Evolutionary conservation across 257 asterid genomes (phyloP), one percentile per base, ranked within the genome.

Genomic region (Mentha longifolia): DNA sequence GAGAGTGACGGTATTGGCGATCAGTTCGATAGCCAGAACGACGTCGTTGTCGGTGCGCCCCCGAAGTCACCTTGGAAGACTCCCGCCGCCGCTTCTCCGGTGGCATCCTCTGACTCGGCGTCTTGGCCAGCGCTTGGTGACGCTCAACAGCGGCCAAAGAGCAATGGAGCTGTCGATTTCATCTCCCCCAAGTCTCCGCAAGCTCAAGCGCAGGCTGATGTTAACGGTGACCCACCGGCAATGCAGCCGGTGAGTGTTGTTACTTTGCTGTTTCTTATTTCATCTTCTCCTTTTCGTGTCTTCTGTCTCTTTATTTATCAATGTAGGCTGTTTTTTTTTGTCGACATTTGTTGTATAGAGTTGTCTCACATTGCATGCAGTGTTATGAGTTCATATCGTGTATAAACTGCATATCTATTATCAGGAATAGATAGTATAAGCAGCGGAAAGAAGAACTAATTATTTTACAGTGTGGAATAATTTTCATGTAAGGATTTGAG

Each of bases 21-120:
- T 56, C 82, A 75, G 74, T 75, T 68, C 7, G 87, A 72, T 61
- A 78, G 76, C 74, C 93, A 79, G 13, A 83, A 74, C 80, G 91
- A 75, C 60, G 84, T 72, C 20, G 65, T 63, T 7, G 77, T 50
- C 42, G 81, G 58, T 65, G 93, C 65, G 3, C 68, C 83, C 30
- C 85, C 85, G 9, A 88, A 84, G 80, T 91, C 96, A 11, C 97
- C 96, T 0, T 88, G 96, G 97, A 88, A 85, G 83, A 79, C 81
- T 11, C 73, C 94, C 31, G 54, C 79, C 52, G 71, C 80, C 20
- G 77, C 87, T 37, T 67, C 91, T 37, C 79, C 85, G 60, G 79
- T 39, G 16, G 68, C 76, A 56, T 77, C 75, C 37, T 65, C 85
- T 43, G 87, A 84, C 80, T 85, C 93, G 4, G 85, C 80, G 55